Percentiles rank a stretch among this genome's conserved stretches.
Evolutionary conservation across 73 alveolate species (phyloP).

Genomic region (Uronychia binucleata): DNA sequence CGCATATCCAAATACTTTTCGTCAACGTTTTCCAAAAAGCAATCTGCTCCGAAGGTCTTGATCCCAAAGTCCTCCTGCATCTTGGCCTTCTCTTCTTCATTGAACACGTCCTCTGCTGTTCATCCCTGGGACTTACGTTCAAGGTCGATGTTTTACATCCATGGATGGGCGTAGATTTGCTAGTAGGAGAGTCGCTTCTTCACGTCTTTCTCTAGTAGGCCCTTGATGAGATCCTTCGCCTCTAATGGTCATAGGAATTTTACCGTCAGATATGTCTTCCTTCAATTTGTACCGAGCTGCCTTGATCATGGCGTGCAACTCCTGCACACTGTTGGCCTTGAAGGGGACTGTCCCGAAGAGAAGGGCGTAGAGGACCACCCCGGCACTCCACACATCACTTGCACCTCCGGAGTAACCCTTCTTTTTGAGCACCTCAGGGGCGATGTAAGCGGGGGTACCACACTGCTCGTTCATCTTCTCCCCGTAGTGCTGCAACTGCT

Average conservation of each 20-base stretch:
- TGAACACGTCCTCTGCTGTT: constrained; percentile 25
- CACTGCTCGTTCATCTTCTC: constrained; percentile 81
- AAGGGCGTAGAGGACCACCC: constrained; percentile 75
- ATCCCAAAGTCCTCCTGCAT: constrained; percentile 9
- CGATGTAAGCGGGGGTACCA: constrained; percentile 90
- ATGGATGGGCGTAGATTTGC: constrained; percentile 17
- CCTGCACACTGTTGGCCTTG: constrained; percentile 40
- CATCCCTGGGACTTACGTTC: background rate
- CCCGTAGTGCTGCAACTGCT: constrained; percentile 59
- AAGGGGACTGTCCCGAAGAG: constrained; percentile 46
- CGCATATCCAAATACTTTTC: no score
- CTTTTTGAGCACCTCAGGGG: constrained; percentile 81
- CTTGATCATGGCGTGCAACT: constrained; percentile 13
- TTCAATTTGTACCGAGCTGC: constrained; percentile 27
- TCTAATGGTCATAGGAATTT: constrained; percentile 7
- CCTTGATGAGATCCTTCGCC: constrained; percentile 31
- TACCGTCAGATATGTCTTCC: constrained; percentile 39
- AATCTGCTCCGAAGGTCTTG: constrained; percentile 17
- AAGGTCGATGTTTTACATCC: constrained; percentile 26
- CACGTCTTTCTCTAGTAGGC: constrained; percentile 21
- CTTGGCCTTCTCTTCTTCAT: constrained; percentile 24
- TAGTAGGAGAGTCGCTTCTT: constrained; percentile 8
- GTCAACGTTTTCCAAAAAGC: no score
- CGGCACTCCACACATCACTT: constrained; percentile 86
- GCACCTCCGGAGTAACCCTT: constrained; percentile 79